Percentiles rank a stretch among this genome's conserved stretches.
These are phyloP conservation scores for Picea abies DNA, from an alignment of 83 land plant species.

Conservation along the genomic window DNA sequence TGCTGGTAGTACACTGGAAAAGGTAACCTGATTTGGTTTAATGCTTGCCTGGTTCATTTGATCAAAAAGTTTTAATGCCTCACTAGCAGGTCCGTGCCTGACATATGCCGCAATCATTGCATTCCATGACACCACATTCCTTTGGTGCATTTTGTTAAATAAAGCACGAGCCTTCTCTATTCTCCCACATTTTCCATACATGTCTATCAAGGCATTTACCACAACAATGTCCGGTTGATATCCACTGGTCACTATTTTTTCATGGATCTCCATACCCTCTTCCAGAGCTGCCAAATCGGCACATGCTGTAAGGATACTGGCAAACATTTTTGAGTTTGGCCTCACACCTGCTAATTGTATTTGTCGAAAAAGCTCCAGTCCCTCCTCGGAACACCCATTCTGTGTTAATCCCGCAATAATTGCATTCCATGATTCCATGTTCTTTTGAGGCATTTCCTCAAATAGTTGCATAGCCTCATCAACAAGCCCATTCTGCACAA, in stretches of 20 bases:
- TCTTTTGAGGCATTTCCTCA: neutral
- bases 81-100: neutral
- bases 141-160: neutral
- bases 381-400: neutral
- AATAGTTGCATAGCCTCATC: neutral
- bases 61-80: neutral
- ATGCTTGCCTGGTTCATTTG: neutral
- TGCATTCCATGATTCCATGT: neutral
- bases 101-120: neutral
- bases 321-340: neutral
- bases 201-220: neutral
- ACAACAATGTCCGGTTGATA: neutral
- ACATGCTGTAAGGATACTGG: neutral
- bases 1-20: neutral
- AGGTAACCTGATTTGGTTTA: neutral
- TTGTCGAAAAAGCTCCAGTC: neutral
- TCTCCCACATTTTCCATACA: slow-evolving; percentile 1
- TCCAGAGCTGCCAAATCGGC: neutral
- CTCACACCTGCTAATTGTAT: neutral
- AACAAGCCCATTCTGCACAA: neutral
- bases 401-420: neutral
- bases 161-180: neutral
- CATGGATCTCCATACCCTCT: neutral
- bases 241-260: neutral
- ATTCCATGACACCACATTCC: neutral